Percentiles rank a stretch among this genome's conserved stretches.
These are phyloP conservation scores for Skeletonema grethae DNA, from an alignment of 108 stramenopile genomes.

Conservation along the genomic window DNA sequence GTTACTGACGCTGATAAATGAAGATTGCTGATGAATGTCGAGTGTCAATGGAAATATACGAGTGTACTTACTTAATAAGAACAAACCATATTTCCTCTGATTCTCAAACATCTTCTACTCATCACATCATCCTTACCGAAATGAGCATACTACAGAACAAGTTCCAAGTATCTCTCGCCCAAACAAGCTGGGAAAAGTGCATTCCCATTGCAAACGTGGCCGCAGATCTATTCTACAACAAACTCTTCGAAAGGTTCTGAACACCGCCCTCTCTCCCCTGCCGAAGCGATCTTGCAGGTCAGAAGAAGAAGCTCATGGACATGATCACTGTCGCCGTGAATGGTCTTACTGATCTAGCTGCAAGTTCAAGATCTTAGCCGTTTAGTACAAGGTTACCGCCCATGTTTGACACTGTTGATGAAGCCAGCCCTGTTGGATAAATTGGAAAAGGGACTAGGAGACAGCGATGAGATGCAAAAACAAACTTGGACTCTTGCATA, in stretches of 20 bases:
- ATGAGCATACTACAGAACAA: constrained; percentile 4
- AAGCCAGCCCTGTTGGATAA: constrained; percentile 27
- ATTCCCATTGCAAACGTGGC: constrained; percentile 34
- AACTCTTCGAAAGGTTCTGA: constrained; percentile 30
- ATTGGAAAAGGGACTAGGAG: constrained; percentile 37
- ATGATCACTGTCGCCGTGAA: constrained; percentile 29
- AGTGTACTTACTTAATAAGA: no score
- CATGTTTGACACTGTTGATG: constrained; percentile 40
- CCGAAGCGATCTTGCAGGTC: constrained; percentile 19
- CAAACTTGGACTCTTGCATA: constrained; percentile 39
- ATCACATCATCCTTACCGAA: not conserved
- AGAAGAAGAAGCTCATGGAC: constrained; percentile 35
- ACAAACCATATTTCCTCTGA: no score
- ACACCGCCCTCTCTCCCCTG: constrained; percentile 30
- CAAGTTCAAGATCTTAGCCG: constrained; percentile 26
- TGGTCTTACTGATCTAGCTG: constrained; percentile 23
- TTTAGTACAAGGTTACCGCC: constrained; percentile 26
- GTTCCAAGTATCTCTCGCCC: constrained; percentile 11
- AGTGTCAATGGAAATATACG: not conserved
- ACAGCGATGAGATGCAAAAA: constrained; percentile 31
- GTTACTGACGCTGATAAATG: not conserved
- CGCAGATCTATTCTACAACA: constrained; percentile 35
- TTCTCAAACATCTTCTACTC: no score
- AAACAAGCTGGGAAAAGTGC: constrained; percentile 35
- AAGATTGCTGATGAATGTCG: not conserved